Evolutionary conservation across 345 rosid genomes (phyloP), one percentile per base, ranked within the genome.

Genomic region (Rhodamnia rubescens): DNA sequence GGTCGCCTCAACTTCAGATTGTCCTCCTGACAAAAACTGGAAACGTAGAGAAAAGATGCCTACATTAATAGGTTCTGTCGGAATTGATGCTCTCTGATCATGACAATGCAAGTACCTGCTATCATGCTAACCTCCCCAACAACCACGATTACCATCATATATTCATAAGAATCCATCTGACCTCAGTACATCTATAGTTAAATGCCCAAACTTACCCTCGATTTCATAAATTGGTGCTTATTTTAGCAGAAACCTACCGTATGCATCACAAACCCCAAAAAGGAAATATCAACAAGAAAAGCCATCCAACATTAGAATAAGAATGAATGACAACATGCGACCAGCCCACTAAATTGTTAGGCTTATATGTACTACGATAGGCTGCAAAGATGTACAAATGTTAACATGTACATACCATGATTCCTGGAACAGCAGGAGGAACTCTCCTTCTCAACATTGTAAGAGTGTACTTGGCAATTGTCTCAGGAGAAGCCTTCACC

Each of bases 1-100:
- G 24, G 99, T 97, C 49, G 98, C 99, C 91, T 96, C 95, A 56
- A 92, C 93, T 90, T 97, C 99, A 2, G 98, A 97, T 85, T 97
- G 99, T 89, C 99, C 99, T 87, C 99, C 98, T 3, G 99, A 97
- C 87, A 97, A 90, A 91, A 97, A 96, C 99, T 95, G 95, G 27
- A 26, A 86, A 87, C 27, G 53, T 22, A 86, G 64, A 85, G 49
- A 27, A 24, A 57, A 58, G 13, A 21, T 14, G 29, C 54, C 16
- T 27, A 59, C 53, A 83, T 32, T 9, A 29, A 29, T 10, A 83
- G 47, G 51, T 40, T 82, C 84, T 8, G 15, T 5, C 12, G 24
- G 20, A 69, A 69, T 69, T 69, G 78, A 69, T 9, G 47, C 78
- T 69, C 78, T 36, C 57, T 50, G 42, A 82, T 82, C 84, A 82